Base-by-base conservation (phyloP, 2,329 filamentous ascomycete species). In the Triangularia setosa region DNA sequence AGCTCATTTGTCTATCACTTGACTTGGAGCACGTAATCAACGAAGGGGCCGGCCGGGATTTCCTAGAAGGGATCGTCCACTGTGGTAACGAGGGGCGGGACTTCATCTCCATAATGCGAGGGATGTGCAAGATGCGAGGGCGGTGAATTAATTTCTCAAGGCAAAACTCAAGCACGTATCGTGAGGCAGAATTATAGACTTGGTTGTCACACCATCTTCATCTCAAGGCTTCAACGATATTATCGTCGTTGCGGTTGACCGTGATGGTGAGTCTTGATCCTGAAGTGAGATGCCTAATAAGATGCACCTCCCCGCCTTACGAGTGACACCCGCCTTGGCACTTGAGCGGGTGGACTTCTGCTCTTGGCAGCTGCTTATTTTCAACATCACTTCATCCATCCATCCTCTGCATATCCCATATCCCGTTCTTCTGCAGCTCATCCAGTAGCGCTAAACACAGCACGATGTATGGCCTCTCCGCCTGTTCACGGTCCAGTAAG, bases 261-360 rank as follows among this genome's bases (percentile, higher is more conserved):
- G 40, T n/a, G 35, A 40, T 4, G 9, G 30, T 33, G 30, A 28
- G 27, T 16, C 14, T 48, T 48, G 40, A 48, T 40, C 35, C n/a
- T 40, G 33, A 40, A n/a, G 33, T 40, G 33, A 40, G 54, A 57
- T 57, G 54, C 55, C 55, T 44, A 59, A 59, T 11, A 35, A 59
- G 30, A 59, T 59, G 57, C 8, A 48, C 40, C n/a, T 48, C 53
- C 53, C 52, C 52, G 21, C 52, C 52, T 54, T 54, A 25, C 27
- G 53, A 55, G 23, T n/a, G 53, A 55, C 18, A 48, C n/a, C 40
- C 40, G 40, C 11, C 40, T 48, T 48, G 40, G 40, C 40, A 21
- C 3, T 33, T 21, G 40, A 48, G n/a, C 40, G 18, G 40, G 40
- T 48, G n/a, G 40, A 21, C 40, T 48, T 48, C 40, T 48, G 40